Conservation (phyloP, 139 green algal species). For the Tetratostichococcus sp. region DNA sequence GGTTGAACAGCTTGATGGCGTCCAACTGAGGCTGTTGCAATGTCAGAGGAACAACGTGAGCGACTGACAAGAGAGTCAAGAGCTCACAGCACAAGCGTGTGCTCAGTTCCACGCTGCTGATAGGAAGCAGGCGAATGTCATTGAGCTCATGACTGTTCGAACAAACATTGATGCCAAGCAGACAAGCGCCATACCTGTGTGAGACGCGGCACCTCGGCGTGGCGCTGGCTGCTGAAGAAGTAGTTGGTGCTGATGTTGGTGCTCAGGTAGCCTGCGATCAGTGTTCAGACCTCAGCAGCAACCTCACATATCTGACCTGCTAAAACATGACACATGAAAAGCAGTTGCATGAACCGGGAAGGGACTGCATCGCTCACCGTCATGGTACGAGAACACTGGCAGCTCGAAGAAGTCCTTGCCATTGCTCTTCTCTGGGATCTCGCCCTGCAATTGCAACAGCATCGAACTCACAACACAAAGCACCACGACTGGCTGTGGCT, state of each 20-base stretch:
- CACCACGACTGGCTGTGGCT: too few species aligned
- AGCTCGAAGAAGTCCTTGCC: neutral
- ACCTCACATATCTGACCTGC: too few species aligned
- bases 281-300: too few species aligned
- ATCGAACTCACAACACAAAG: too few species aligned
- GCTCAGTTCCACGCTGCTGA: too few species aligned
- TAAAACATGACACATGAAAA: neutral
- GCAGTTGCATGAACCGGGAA: too few species aligned
- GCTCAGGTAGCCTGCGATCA: constrained; percentile 13
- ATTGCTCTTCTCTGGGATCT: neutral
- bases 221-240: constrained; percentile 35
- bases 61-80: too few species aligned
- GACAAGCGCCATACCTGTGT: constrained; percentile 21
- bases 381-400: neutral
- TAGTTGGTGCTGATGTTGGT: constrained; percentile 36
- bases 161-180: too few species aligned
- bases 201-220: constrained; percentile 40
- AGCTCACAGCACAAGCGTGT: too few species aligned
- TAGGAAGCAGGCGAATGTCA: too few species aligned
- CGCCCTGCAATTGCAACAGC: neutral
- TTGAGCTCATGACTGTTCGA: too few species aligned
- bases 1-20: constrained; percentile 46
- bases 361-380: neutral
- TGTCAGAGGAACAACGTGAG: too few species aligned
- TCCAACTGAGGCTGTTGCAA: constrained; percentile 32